Evolutionary conservation across 768 basidiomycete genomes (phyloP), one percentile per base, ranked within the genome.

Genomic region (Russula sp.): DNA sequence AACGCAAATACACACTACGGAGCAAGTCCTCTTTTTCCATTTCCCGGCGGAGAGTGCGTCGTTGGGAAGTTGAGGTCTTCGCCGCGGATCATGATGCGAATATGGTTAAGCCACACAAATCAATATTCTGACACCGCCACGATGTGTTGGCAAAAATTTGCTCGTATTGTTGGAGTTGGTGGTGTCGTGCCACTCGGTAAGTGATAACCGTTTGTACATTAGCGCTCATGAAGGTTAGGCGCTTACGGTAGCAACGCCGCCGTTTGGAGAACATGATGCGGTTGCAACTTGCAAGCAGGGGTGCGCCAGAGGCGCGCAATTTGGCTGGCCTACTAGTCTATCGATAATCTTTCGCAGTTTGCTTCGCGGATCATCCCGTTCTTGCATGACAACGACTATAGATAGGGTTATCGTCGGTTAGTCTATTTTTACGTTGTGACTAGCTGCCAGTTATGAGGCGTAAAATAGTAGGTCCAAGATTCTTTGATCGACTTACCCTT

Each of bases 51-150:
- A 48, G 22, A 22, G 46, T 22, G 44, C 46, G n/a, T 48, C 8
- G 22, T 48, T 48, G 10, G 20, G 44, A 20, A n/a, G n/a, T 46
- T 46, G 44, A 9, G 46, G 46, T 11, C n/a, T 48, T 48, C 46
- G 46, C 46, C 46, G 46, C 46, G 46, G 46, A 48, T 48, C 46
- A 48, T 48, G 46, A 48, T 48, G 46, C 38, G 38, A 40, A 40
- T 40, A 40, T 22, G 22, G n/a, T 46, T 11, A 48, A 22, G 46
- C 46, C 46, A 4, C 46, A 48, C n/a, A 48, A 40, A 40, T 40
- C 38, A 40, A 40, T 16, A 40, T 18, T 40, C 46, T 48, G 46
- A 5, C 46, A 48, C n/a, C 22, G 46, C 46, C 46, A 48, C 46
- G 22, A 40, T 40, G 38, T 40, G 6, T 40, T 40, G 38, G 16